Percentiles rank a stretch among this genome's conserved stretches.
phyloP scores from a whole-genome alignment of 2,329 filamentous ascomycete genomes.

The Cladosporium sp. region DNA sequence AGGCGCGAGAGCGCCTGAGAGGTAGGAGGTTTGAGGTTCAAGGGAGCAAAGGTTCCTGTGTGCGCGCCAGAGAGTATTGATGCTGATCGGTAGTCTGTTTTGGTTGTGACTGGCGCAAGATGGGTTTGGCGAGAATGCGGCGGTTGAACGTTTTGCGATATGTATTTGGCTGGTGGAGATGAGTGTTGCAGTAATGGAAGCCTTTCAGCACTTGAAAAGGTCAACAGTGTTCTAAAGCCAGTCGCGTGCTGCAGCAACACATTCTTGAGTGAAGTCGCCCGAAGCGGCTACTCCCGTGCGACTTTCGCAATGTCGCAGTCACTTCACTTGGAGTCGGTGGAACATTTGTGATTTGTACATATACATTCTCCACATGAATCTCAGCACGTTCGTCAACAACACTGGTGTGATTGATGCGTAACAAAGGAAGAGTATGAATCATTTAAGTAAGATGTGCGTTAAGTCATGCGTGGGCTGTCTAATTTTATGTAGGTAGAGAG shows the following conservation, averaged over 20 bases:
- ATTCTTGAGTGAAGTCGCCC: conserved; percentile 21
- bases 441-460: background rate
- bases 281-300: conserved; percentile 6
- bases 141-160: background rate
- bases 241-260: conserved; percentile 7
- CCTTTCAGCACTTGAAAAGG: conserved; percentile 29
- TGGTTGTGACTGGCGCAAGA: background rate
- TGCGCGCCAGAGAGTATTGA: background rate
- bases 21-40: background rate
- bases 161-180: background rate
- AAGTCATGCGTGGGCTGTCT: background rate
- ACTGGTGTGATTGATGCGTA: too few relatives aligned
- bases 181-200: conserved; percentile 25
- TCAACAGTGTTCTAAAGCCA: conserved; percentile 22
- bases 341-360: background rate
- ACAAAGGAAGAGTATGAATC: too few relatives aligned
- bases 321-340: background rate
- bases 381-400: background rate
- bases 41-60: background rate
- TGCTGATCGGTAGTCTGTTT: background rate
- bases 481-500: background rate
- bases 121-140: background rate
- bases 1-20: conserved; percentile 6
- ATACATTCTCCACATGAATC: background rate
- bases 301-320: background rate